Conservation (phyloP, 371 early-diverging fungal species). For the Mucor ambiguus region DNA sequence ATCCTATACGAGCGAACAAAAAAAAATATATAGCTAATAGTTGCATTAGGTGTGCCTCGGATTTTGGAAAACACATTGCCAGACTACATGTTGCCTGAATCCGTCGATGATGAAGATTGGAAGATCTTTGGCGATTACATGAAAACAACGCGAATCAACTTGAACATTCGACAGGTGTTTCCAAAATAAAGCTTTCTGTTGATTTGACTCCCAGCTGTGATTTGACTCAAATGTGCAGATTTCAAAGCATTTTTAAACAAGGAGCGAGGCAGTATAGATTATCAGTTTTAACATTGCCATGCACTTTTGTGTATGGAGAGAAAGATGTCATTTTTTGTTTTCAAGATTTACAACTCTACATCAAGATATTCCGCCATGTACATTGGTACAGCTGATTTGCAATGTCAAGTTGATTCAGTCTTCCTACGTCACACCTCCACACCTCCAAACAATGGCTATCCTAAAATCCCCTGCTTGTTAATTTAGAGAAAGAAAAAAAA, state of each 20-base stretch:
- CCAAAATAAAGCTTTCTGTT: background rate
- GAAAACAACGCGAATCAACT: slow-evolving; percentile 65
- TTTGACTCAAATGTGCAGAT: background rate
- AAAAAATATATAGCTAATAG: too few relatives aligned
- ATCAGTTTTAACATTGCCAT: background rate
- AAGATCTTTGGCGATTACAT: slow-evolving; percentile 58
- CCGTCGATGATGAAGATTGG: slow-evolving; percentile 50
- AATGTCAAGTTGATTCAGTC: background rate
- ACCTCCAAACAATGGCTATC: background rate
- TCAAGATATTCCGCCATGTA: background rate
- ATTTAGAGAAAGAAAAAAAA: background rate
- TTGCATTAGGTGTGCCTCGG: slow-evolving; percentile 68
- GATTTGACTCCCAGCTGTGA: background rate
- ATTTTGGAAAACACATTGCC: slow-evolving; percentile 73
- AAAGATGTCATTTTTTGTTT: too few relatives aligned
- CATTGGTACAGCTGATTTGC: background rate
- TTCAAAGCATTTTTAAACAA: background rate
- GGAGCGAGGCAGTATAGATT: background rate
- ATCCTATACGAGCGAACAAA: background rate
- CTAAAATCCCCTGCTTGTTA: slow-evolving; percentile 8
- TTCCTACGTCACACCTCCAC: slow-evolving; percentile 7
- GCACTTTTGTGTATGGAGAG: background rate
- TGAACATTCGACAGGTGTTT: slow-evolving; percentile 78
- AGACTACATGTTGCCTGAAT: slow-evolving; percentile 41
- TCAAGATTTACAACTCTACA: too few relatives aligned